Evolutionary conservation across 208 protist genomes (phyloP).

Genomic region (Crithidia expoeki): DNA sequence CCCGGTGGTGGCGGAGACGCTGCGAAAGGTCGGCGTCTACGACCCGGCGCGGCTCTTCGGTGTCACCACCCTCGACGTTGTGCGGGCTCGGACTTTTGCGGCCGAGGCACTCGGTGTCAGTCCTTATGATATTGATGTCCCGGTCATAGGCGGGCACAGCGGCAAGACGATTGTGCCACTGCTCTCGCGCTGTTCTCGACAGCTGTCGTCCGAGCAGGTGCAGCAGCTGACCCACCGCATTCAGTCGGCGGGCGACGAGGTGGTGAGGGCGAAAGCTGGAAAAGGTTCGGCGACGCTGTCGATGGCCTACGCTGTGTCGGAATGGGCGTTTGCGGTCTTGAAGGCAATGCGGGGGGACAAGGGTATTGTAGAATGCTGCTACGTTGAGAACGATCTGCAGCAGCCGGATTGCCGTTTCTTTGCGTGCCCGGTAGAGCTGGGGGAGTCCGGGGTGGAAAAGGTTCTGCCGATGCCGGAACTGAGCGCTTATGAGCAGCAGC

Average conservation of each 20-base stretch:
- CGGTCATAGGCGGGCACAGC: conserved; percentile 95
- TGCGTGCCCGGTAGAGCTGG: conserved; percentile 80
- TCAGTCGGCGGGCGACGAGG: conserved; percentile 85
- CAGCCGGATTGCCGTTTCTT: conserved; percentile 72
- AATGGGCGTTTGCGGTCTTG: conserved; percentile 72
- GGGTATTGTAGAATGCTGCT: conserved; percentile 76
- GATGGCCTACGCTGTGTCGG: conserved; percentile 59
- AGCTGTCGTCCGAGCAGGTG: conserved; percentile 67
- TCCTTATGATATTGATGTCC: conserved; percentile 71
- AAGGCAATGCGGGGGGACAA: conserved; percentile 75
- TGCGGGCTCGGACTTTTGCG: conserved; percentile 80
- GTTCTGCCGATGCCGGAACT: conserved; percentile 67
- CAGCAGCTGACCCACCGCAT: conserved; percentile 83
- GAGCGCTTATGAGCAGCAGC: conserved; percentile 58
- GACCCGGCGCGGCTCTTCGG: conserved; percentile 88
- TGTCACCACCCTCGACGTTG: conserved; percentile 93
- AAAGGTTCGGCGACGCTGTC: conserved; percentile 82
- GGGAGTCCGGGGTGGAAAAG: conserved; percentile 70
- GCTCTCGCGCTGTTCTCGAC: conserved; percentile 68
- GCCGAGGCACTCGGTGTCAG: conserved; percentile 56
- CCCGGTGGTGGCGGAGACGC: conserved; percentile 92
- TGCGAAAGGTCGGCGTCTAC: conserved; percentile 88
- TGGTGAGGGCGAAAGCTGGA: conserved; percentile 89
- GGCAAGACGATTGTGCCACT: conserved; percentile 94
- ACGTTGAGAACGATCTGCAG: conserved; percentile 63